Evolutionary conservation across 192 early-diverging fungal species (phyloP).

Genomic region (Chytriomyces hyalinus): DNA sequence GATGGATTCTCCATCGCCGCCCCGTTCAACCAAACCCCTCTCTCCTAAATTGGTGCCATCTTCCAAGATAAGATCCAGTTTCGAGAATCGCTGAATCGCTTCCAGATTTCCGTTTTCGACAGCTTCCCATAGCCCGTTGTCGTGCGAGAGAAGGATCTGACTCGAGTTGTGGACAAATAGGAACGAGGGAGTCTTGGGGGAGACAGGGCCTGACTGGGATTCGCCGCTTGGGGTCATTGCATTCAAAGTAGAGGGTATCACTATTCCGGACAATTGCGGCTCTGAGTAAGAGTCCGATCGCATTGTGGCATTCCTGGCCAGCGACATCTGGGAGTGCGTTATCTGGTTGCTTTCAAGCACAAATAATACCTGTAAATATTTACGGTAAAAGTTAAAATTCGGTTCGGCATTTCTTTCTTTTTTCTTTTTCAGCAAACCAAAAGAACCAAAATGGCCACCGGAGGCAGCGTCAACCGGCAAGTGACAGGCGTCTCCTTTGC

Average conservation of each 20-base stretch:
- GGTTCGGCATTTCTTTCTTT: neutral
- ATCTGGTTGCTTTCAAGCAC: too few relatives aligned
- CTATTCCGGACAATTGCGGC: too few relatives aligned
- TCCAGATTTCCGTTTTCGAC: conserved; percentile 5
- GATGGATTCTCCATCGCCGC: conserved; percentile 24
- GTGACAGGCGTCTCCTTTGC: conserved; percentile 89
- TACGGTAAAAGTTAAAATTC: neutral
- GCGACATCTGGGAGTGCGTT: too few relatives aligned
- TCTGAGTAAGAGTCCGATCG: too few relatives aligned
- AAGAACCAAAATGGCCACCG: conserved; percentile 16
- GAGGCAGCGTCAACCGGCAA: conserved; percentile 41
- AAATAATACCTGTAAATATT: too few relatives aligned
- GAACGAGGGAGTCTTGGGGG: too few relatives aligned
- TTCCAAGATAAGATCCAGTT: neutral
- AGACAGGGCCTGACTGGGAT: too few relatives aligned
- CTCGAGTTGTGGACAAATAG: conserved; percentile 2
- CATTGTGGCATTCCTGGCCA: too few relatives aligned
- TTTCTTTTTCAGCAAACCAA: neutral
- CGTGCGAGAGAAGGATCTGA: neutral
- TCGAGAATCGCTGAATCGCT: neutral
- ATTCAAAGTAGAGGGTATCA: too few relatives aligned
- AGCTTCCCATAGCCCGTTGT: conserved; percentile 19
- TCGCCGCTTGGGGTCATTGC: too few relatives aligned
- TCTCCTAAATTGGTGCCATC: conserved; percentile 13
- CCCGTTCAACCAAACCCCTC: conserved; percentile 8